These are phyloP conservation scores for Komagataella kurtzmanii DNA, from an alignment of 805 yeast genomes.

Conservation along the genomic window DNA sequence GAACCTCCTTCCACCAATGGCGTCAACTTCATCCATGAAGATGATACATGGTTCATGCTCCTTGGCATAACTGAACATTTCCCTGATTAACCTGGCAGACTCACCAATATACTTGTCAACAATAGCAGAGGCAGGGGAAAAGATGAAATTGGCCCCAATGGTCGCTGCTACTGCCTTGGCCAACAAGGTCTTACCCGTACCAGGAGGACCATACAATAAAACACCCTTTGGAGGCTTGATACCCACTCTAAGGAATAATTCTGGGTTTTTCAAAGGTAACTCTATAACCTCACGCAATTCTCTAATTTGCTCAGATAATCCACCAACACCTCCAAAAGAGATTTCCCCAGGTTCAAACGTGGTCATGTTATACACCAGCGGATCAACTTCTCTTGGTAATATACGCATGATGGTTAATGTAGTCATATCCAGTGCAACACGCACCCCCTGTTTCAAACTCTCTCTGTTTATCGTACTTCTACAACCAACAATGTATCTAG, in stretches of 20 bases:
- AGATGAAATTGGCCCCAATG: conserved; percentile 93
- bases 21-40: conserved; percentile 97
- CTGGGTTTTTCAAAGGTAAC: conserved; percentile 93
- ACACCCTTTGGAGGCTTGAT: conserved; percentile 99
- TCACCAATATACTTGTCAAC: conserved; percentile 98
- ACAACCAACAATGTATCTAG: conserved; percentile 95
- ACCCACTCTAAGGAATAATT: conserved; percentile 88
- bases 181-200: conserved; percentile 91
- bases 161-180: conserved; percentile 99
- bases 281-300: conserved; percentile 97
- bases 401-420: conserved; percentile 96
- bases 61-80: conserved; percentile 94
- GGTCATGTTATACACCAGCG: conserved; percentile 95
- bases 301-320: conserved; percentile 87
- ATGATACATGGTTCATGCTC: conserved; percentile 98
- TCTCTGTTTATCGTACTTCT: conserved; percentile 83
- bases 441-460: conserved; percentile 77
- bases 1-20: conserved; percentile 96
- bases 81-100: conserved; percentile 90
- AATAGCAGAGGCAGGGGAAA: conserved; percentile 96
- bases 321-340: conserved; percentile 92
- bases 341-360: conserved; percentile 96
- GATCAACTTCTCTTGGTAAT: conserved; percentile 95
- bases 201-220: conserved; percentile 93
- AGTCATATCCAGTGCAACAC: conserved; percentile 96